These are phyloP conservation scores for Lactuca saligna DNA, from an alignment of 129 eudicot species.

Conservation along the genomic window DNA sequence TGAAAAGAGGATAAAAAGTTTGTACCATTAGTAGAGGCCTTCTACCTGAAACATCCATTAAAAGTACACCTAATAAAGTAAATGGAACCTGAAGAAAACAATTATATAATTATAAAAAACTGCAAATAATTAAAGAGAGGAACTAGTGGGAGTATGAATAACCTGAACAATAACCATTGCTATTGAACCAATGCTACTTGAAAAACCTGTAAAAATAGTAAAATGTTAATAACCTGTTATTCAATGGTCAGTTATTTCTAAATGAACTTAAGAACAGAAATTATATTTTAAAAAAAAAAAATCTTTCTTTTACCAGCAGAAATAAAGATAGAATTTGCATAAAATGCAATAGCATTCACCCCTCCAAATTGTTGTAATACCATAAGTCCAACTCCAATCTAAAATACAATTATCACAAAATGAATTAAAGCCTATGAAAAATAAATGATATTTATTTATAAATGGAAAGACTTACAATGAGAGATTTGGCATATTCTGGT, in stretches of 20 bases:
- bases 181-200: slow-evolving; percentile 62
- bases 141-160: neutral
- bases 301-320: slow-evolving; percentile 64
- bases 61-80: slow-evolving; percentile 60
- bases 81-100: slow-evolving; percentile 61
- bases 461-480: slow-evolving; percentile 47
- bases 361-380: slow-evolving; percentile 89
- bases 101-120: neutral
- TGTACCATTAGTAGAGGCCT: slow-evolving; percentile 76
- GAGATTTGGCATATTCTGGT: slow-evolving; percentile 68
- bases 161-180: slow-evolving; percentile 90
- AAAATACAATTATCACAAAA: slow-evolving; percentile 17
- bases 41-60: slow-evolving; percentile 85
- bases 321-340: slow-evolving; percentile 69
- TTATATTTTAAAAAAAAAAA: neutral
- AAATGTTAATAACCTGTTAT: neutral
- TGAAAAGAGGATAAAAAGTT: neutral
- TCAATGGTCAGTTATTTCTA: no score
- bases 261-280: no score
- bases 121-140: neutral
- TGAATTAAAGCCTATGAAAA: neutral
- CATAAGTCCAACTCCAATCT: slow-evolving; percentile 94
- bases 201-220: slow-evolving; percentile 53
- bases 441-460: neutral
- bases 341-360: slow-evolving; percentile 71